phyloP scores from a whole-genome alignment of 2,329 filamentous ascomycete genomes.

The Aspergillus tubingensis region DNA sequence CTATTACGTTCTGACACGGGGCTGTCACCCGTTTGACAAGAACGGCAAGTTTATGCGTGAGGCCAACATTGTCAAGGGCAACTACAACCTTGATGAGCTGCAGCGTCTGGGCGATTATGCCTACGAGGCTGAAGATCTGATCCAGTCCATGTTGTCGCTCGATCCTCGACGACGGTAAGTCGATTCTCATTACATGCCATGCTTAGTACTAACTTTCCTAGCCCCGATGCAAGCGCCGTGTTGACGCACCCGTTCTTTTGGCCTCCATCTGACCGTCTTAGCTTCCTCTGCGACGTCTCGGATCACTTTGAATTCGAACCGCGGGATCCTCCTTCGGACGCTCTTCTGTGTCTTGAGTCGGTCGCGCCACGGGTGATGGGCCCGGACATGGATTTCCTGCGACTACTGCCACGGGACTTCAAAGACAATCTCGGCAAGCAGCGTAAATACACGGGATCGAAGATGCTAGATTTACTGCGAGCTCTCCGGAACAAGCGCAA shows the following conservation, averaged over 20 bases:
- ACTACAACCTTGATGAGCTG: constrained; percentile 70
- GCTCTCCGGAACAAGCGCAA: constrained; percentile 95
- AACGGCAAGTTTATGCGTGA: constrained; percentile 94
- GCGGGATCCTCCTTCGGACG: constrained; percentile 73
- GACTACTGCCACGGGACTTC: constrained; percentile 73
- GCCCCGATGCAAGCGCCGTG: constrained; percentile 73
- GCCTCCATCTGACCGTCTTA: constrained; percentile 81
- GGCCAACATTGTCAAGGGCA: constrained; percentile 93
- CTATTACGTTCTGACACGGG: constrained; percentile 95
- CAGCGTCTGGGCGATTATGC: constrained; percentile 79
- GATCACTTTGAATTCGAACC: constrained; percentile 95
- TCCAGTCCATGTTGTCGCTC: constrained; percentile 74
- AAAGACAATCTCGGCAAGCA: constrained; percentile 90
- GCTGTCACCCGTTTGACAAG: constrained; percentile 89
- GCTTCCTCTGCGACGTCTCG: constrained; percentile 93
- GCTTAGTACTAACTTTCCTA: constrained; percentile 20
- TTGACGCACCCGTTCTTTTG: constrained; percentile 97
- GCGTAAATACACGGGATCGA: constrained; percentile 84
- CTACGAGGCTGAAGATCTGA: constrained; percentile 83
- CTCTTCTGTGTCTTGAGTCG: constrained; percentile 62
- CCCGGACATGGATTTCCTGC: constrained; percentile 74
- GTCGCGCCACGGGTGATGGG: constrained; percentile 47
- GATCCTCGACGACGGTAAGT: constrained; percentile 61
- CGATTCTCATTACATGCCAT: background rate
- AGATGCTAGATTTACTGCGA: constrained; percentile 81